These are phyloP conservation scores for Magnusiomyces tetraspermus DNA, from an alignment of 1,139 yeast species.

Conservation along the genomic window DNA sequence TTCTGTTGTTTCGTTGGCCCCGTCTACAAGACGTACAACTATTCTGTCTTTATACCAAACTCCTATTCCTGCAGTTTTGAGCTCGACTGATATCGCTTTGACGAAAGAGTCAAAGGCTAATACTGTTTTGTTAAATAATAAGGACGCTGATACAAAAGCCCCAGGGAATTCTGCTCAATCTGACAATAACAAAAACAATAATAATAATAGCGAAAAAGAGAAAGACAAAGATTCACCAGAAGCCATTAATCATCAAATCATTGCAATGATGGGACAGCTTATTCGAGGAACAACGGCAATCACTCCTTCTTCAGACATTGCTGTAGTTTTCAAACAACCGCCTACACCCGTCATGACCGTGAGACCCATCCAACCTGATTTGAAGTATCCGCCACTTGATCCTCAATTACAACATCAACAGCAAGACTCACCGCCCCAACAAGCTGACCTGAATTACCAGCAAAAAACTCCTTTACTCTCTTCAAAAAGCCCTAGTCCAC, in stretches of 20 bases:
- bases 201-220: neutral
- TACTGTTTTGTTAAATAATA: neutral
- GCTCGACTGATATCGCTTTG: constrained; percentile 15
- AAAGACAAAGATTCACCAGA: neutral
- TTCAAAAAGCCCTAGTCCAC: no score
- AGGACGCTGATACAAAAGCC: neutral
- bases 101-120: no score
- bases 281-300: constrained; percentile 1
- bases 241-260: neutral
- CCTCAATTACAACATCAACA: no score
- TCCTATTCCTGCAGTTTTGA: constrained; percentile 25
- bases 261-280: constrained; percentile 1
- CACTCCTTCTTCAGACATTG: neutral
- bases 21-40: constrained; percentile 23
- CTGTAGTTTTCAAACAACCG: neutral
- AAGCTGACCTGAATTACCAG: no score
- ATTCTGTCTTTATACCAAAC: constrained; percentile 26
- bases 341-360: neutral
- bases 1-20: constrained; percentile 9
- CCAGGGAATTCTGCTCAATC: neutral
- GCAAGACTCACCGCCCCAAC: no score
- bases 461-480: no score
- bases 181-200: neutral
- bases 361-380: neutral
- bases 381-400: neutral